A percentile compares a stretch with the other conserved stretches of the same genome.
These are phyloP conservation scores for Arthrobotrys musiformis DNA, from an alignment of 2,329 filamentous ascomycete genomes.

Conservation along the genomic window DNA sequence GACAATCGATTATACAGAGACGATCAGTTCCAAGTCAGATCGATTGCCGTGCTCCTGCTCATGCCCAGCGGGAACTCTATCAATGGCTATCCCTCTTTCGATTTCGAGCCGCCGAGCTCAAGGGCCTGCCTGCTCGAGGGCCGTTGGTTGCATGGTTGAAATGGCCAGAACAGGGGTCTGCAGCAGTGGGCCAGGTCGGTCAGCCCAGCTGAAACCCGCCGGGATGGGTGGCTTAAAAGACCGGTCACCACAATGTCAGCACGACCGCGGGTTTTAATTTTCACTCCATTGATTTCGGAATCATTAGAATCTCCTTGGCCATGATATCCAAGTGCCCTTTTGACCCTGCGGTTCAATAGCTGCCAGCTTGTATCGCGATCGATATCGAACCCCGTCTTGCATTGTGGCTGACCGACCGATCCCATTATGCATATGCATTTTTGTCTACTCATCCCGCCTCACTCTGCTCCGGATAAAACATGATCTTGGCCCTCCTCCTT, in stretches of 20 bases:
- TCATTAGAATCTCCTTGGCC: not conserved
- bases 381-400: not conserved
- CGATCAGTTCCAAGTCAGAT: not conserved
- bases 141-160: not conserved
- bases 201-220: slow-evolving; percentile 19
- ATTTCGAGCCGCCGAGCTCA: not conserved
- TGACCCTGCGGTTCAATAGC: not conserved
- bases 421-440: slow-evolving; percentile 34
- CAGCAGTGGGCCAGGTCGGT: not conserved
- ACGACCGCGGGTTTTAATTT: not conserved
- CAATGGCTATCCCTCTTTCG: not conserved
- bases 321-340: slow-evolving; percentile 4
- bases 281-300: not conserved
- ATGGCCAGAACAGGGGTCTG: not conserved
- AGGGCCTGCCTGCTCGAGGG: too few relatives aligned
- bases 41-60: too few relatives aligned
- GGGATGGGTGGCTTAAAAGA: slow-evolving; percentile 16
- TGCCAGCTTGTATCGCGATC: not conserved
- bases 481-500: slow-evolving; percentile 31
- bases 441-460: slow-evolving; percentile 1
- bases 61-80: not conserved
- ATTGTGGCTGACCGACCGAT: not conserved
- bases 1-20: not conserved
- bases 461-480: slow-evolving; percentile 31
- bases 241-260: slow-evolving; percentile 7